A percentile compares a stretch with the other conserved stretches of the same genome.
phyloP scores from a whole-genome alignment of 1,284 basidiomycete species.

The Inonotus obliquus region DNA sequence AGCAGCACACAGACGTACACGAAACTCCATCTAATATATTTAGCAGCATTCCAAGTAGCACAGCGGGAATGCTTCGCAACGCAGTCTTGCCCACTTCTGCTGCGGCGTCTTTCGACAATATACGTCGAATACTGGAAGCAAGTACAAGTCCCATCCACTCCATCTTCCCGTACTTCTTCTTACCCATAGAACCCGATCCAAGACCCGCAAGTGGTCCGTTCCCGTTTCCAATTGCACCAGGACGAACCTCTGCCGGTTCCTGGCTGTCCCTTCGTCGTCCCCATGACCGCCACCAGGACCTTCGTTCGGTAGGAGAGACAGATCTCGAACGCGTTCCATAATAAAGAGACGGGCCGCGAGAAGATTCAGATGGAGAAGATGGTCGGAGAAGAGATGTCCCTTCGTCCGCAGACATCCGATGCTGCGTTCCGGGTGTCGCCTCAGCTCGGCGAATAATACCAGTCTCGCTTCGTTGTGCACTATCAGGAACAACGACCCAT shows the following conservation, averaged over 20 bases:
- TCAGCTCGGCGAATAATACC: background rate
- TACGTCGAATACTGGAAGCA: background rate
- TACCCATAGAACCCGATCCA: background rate
- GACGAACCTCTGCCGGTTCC: background rate
- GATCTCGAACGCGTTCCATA: slow-evolving; percentile 6
- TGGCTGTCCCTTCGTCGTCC: background rate
- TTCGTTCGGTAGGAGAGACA: background rate
- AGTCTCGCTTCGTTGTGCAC: background rate
- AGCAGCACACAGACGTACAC: slow-evolving; percentile 48
- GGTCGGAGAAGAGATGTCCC: slow-evolving; percentile 2
- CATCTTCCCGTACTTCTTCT: background rate
- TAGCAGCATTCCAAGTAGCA: slow-evolving; percentile 80
- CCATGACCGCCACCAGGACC: background rate
- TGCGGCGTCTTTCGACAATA: background rate
- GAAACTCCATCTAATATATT: slow-evolving; percentile 94
- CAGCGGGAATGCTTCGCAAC: slow-evolving; percentile 59
- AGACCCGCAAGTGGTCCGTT: background rate
- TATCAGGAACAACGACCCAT: background rate
- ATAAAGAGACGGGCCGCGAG: slow-evolving; percentile 12
- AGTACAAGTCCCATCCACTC: background rate
- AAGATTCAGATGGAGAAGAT: background rate
- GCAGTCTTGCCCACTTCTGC: background rate
- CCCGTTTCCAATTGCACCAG: background rate
- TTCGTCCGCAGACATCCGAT: background rate
- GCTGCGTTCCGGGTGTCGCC: background rate